phyloP scores from a whole-genome alignment of 805 yeast species.

The Saccharomyces mikatae region DNA sequence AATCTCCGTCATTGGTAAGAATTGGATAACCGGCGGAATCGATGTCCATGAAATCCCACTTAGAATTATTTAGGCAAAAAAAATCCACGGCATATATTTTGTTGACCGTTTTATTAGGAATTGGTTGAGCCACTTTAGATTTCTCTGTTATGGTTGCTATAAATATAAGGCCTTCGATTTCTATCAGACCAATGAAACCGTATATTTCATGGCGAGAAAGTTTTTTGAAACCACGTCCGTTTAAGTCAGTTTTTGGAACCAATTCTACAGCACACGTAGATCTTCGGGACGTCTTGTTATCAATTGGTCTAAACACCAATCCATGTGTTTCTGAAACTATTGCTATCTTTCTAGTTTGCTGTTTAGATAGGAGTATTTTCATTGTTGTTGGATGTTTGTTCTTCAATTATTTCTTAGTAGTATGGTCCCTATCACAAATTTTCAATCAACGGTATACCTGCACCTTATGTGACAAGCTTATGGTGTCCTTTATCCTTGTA shows the following conservation, averaged over 20 bases:
- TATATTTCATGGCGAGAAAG: conserved; percentile 39
- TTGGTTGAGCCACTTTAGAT: conserved; percentile 71
- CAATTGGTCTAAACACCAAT: conserved; percentile 36
- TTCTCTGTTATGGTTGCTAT: conserved; percentile 75
- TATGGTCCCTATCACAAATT: neutral
- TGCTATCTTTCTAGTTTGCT: conserved; percentile 12
- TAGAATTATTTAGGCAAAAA: conserved; percentile 56
- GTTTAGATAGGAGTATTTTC: conserved; percentile 22
- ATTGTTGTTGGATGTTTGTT: conserved; percentile 1
- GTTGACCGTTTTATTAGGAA: conserved; percentile 68
- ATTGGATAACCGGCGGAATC: conserved; percentile 61
- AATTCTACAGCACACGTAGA: conserved; percentile 43
- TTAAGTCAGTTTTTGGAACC: conserved; percentile 33
- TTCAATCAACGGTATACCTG: neutral
- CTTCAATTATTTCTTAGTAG: neutral
- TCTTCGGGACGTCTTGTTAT: conserved; percentile 17
- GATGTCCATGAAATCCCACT: conserved; percentile 75
- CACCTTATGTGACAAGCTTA: neutral
- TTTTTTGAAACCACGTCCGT: conserved; percentile 33
- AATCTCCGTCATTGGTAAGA: conserved; percentile 18
- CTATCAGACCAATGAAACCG: conserved; percentile 81
- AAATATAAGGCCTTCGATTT: conserved; percentile 57
- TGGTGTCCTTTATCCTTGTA: neutral
- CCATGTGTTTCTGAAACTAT: conserved; percentile 30
- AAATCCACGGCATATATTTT: conserved; percentile 80